Evolutionary conservation across 164 flowering plant species (phyloP).

Genomic region (Annona cherimola): DNA sequence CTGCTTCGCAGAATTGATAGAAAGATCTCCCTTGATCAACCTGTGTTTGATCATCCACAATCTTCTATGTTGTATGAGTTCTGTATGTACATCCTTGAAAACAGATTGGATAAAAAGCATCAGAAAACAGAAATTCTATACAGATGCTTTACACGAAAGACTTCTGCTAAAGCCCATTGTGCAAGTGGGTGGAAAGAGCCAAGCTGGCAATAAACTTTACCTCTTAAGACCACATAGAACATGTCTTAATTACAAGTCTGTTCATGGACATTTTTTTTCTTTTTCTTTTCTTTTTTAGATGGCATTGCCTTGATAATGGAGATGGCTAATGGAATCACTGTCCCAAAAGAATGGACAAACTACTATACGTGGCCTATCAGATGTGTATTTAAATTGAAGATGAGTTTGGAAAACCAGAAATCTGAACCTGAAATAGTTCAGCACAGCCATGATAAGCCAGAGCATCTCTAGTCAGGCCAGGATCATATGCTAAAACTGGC

Average conservation of each 20-base stretch:
- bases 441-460: conserved; percentile 93
- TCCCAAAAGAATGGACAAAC: no score
- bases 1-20: conserved; percentile 56
- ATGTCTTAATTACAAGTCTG: no score
- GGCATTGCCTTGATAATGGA: no score
- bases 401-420: neutral
- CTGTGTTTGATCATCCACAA: conserved; percentile 87
- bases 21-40: conserved; percentile 66
- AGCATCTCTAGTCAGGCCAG: conserved; percentile 91
- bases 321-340: no score
- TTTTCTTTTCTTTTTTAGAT: no score
- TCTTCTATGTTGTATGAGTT: conserved; percentile 88
- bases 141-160: neutral
- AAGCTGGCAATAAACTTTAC: neutral
- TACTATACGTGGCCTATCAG: neutral
- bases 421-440: conserved; percentile 85
- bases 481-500: conserved; percentile 80
- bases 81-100: conserved; percentile 82
- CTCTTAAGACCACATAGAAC: neutral
- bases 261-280: no score
- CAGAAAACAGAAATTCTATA: conserved; percentile 15
- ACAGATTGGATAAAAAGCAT: conserved; percentile 11
- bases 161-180: no score
- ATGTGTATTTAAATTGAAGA: neutral
- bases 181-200: neutral